phyloP scores from a whole-genome alignment of 257 asterid genomes.

The Scutellaria baicalensis region DNA sequence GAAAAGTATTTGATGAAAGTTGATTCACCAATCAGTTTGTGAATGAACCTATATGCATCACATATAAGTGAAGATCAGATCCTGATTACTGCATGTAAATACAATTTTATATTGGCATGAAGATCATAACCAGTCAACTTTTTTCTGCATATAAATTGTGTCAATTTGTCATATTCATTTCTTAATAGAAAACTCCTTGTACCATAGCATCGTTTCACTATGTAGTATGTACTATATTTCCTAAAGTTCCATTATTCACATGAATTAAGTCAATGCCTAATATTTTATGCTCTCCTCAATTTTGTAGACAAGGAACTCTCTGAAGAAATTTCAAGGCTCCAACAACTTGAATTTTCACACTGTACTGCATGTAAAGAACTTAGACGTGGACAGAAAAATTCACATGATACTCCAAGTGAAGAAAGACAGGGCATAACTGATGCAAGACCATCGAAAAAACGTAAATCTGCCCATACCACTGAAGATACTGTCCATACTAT shows the following conservation, averaged over 20 bases:
- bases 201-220: neutral
- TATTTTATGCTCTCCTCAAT: constrained; percentile 2
- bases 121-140: neutral
- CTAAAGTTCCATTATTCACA: neutral
- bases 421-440: constrained; percentile 3
- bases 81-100: neutral
- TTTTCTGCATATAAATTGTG: neutral
- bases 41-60: neutral
- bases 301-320: constrained; percentile 52
- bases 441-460: constrained; percentile 27
- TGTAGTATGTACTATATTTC: constrained; percentile 7
- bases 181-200: neutral
- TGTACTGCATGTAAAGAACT: constrained; percentile 19
- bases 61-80: neutral
- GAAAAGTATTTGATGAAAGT: neutral
- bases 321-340: constrained; percentile 51
- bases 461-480: too few species aligned
- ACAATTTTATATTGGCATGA: neutral
- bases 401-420: constrained; percentile 32
- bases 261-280: neutral
- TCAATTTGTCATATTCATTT: neutral
- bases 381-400: constrained; percentile 15
- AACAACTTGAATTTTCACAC: constrained; percentile 25
- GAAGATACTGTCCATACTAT: neutral
- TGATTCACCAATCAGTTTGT: neutral